Percentiles rank a stretch among this genome's conserved stretches.
Conservation (phyloP, 768 basidiomycete genomes). For the Termitomyces sp. region DNA sequence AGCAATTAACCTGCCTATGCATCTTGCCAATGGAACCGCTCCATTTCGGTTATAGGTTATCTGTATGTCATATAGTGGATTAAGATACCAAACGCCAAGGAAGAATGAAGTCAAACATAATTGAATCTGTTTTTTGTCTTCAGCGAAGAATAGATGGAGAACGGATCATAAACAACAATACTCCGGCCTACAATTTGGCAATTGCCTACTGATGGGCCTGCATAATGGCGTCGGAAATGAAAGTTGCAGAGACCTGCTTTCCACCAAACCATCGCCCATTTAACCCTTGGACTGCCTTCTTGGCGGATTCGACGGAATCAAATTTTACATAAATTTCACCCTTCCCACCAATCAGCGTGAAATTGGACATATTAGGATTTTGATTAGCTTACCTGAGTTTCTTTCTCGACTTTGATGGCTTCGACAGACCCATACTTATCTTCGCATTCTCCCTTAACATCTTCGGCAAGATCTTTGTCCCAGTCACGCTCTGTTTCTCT, state of each 20-base stretch:
- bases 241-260: constrained; percentile 79
- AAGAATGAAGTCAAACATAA: constrained; percentile 30
- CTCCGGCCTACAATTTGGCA: constrained; percentile 6
- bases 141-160: constrained; percentile 21
- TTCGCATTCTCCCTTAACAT: constrained; percentile 94
- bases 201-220: constrained; percentile 73
- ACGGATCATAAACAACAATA: constrained; percentile 26
- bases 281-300: constrained; percentile 82
- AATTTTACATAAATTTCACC: constrained; percentile 99
- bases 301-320: constrained; percentile 70
- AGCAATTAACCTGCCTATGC: constrained; percentile 38
- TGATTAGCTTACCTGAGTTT: constrained; percentile 65
- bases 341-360: constrained; percentile 34
- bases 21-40: constrained; percentile 18
- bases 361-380: neutral
- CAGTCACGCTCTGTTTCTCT: constrained; percentile 96
- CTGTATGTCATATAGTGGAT: constrained; percentile 26
- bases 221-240: constrained; percentile 94
- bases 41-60: constrained; percentile 17
- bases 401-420: constrained; percentile 90
- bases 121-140: constrained; percentile 28
- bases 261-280: constrained; percentile 98
- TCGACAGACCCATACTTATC: constrained; percentile 84
- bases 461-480: constrained; percentile 94
- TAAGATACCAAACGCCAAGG: constrained; percentile 25